Evolutionary conservation across 2,329 filamentous ascomycete species (phyloP).

Genomic region (Dactylonectria estremocensis): DNA sequence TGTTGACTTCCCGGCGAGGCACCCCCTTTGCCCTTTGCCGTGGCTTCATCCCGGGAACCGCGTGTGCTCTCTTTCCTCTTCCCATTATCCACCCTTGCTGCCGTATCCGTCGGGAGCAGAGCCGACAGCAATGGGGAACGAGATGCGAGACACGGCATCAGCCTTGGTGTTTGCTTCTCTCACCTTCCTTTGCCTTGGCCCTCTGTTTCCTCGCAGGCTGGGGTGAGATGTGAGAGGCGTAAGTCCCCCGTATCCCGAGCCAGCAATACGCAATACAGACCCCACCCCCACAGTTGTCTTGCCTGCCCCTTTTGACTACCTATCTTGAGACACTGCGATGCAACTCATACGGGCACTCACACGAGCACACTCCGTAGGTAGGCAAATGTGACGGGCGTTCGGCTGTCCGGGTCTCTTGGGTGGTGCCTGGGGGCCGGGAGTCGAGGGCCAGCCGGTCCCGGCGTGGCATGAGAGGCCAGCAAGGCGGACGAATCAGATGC

Average conservation of each 20-base stretch:
- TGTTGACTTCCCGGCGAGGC: neutral
- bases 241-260: conserved; percentile 10
- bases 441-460: conserved; percentile 15
- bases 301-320: conserved; percentile 1
- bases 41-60: conserved; percentile 1
- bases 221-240: conserved; percentile 4
- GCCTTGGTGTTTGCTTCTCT: neutral
- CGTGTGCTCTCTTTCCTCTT: conserved; percentile 21
- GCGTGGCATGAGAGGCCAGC: conserved; percentile 11
- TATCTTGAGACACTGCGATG: conserved; percentile 17
- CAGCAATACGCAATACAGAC: conserved; percentile 6
- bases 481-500: conserved; percentile 8
- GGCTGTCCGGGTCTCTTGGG: neutral
- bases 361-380: conserved; percentile 8
- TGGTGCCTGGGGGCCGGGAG: conserved; percentile 26
- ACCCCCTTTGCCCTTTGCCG: conserved; percentile 7
- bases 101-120: neutral
- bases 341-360: neutral
- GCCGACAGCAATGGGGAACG: conserved; percentile 11
- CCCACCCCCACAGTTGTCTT: conserved; percentile 26
- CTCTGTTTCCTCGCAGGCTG: conserved; percentile 5
- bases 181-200: neutral
- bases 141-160: conserved; percentile 13
- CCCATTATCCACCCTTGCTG: conserved; percentile 8
- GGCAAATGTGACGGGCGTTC: conserved; percentile 16